These are phyloP conservation scores for Zoysia japonica DNA, from an alignment of 176 grass and related monocot species.

Conservation along the genomic window DNA sequence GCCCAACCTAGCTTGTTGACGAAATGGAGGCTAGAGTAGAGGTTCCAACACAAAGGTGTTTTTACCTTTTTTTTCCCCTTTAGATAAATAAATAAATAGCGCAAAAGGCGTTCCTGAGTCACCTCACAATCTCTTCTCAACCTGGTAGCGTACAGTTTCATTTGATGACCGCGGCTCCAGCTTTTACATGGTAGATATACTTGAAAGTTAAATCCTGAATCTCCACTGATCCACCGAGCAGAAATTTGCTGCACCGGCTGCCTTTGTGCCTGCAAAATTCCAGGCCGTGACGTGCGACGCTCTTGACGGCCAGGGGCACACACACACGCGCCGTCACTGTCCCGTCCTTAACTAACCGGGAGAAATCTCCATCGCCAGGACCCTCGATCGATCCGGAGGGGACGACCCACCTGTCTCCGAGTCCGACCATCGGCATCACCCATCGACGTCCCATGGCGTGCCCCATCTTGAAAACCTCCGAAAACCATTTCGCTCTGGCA, in stretches of 20 bases:
- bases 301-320: not conserved
- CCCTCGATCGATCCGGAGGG: too few species aligned
- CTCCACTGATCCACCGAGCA: not conserved
- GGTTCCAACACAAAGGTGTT: not conserved
- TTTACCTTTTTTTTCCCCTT: not conserved
- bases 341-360: slow-evolving; percentile 19
- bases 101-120: not conserved
- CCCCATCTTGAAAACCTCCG: not conserved
- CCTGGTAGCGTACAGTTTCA: not conserved
- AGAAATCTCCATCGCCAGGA: not conserved
- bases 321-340: slow-evolving; percentile 6
- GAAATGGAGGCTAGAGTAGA: not conserved
- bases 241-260: not conserved
- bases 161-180: not conserved
- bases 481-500: slow-evolving; percentile 3
- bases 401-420: slow-evolving; percentile 14
- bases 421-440: not conserved
- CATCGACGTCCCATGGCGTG: not conserved
- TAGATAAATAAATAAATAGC: too few species aligned
- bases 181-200: slow-evolving; percentile 26
- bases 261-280: slow-evolving; percentile 16
- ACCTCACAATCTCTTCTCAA: not conserved
- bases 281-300: slow-evolving; percentile 32
- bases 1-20: not conserved
- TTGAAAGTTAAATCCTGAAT: not conserved